Base-by-base conservation (phyloP, 768 basidiomycete genomes). In the Naganishia antarctica region DNA sequence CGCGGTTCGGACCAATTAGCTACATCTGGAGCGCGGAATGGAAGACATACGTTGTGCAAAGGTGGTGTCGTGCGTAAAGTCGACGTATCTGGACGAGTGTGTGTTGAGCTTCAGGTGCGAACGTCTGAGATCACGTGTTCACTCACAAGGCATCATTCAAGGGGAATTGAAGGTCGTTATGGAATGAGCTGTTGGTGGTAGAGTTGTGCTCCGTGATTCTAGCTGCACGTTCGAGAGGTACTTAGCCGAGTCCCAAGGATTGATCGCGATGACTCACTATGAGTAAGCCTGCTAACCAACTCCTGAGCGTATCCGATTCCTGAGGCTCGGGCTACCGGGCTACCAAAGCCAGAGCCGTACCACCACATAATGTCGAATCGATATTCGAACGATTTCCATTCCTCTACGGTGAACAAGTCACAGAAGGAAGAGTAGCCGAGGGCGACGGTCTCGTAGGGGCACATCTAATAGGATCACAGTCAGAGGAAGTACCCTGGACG, bases 321-420 rank as follows among this genome's bases (percentile, higher is more conserved):
- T 48, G 66, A 26, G 0, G 77, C 78, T 12, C 87, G 84, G 1
- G 86, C 86, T 6, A 89, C 81, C 0, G 91, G 88, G 1, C 86
- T 87, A 3, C 94, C 92, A 74, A 87, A 93, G 6, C 86, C 85
- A 4, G 84, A 87, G 66, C 83, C 82, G 50, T 76, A 76, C 72
- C 71, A 78, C 73, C 78, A 79, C 25, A 66, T 65, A 34, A 79
- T 65, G 61, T 79, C 78, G 66, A 68, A 89, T 84, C 87, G 82
- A 67, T 96, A 94, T 74, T 90, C 84, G 74, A 91, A 94, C 0
- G 90, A 90, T 73, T 89, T 86, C 92, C 91, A 97, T 77, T 96
- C 92, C 46, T 89, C 85, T 70, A 87, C 83, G 0, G 90, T 91
- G 77, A 97, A 97, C 2, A 96, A 80, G 61, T 86, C 85, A 68